Evolutionary conservation across 2,329 filamentous ascomycete species (phyloP).

Genomic region (Neocatenulostroma microsporum): DNA sequence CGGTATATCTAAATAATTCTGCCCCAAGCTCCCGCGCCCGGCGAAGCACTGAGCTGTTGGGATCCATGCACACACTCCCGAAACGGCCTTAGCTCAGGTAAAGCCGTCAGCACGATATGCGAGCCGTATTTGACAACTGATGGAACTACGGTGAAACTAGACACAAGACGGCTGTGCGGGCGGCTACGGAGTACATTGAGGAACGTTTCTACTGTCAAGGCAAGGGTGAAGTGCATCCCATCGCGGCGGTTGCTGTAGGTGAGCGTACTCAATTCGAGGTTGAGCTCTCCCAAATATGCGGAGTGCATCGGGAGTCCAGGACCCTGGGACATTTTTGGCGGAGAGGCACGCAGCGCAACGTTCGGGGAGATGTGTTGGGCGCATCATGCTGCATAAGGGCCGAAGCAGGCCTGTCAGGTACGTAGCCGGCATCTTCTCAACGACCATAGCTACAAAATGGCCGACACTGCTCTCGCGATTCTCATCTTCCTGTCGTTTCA

Average conservation of each 20-base stretch:
- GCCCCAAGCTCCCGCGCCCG: not conserved
- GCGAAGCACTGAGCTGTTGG: not conserved
- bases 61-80: not conserved
- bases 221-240: too few relatives aligned
- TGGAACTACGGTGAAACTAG: too few relatives aligned
- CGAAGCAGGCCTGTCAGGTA: not conserved
- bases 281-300: constrained; percentile 11
- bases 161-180: too few relatives aligned
- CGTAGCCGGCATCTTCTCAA: constrained; percentile 1
- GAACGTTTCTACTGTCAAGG: too few relatives aligned
- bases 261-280: constrained; percentile 12
- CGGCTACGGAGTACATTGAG: too few relatives aligned
- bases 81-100: not conserved
- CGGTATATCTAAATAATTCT: constrained; percentile 4
- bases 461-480: too few relatives aligned
- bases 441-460: not conserved
- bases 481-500: too few relatives aligned
- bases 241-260: too few relatives aligned
- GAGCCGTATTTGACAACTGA: too few relatives aligned
- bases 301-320: constrained; percentile 14
- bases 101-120: too few relatives aligned
- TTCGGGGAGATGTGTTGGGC: too few relatives aligned
- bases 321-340: not conserved
- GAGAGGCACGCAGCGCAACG: constrained; percentile 7
- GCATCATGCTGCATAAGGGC: constrained; percentile 9